Percentiles rank a stretch among this genome's conserved stretches.
phyloP scores from a whole-genome alignment of 1,139 yeast genomes.

The Geotrichum klebahnii region DNA sequence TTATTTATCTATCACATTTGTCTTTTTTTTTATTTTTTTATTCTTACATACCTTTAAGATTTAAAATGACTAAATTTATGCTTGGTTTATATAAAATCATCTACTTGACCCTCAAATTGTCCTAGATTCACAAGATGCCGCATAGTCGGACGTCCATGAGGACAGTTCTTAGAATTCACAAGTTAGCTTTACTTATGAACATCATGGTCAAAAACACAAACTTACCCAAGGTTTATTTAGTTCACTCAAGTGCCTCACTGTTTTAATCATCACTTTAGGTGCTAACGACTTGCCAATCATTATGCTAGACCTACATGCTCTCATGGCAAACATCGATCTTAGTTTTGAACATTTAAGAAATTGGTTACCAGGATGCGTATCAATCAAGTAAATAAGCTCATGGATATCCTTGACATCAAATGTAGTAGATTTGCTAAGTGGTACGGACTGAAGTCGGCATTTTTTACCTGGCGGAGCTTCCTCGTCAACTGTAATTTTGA shows the following conservation, averaged over 20 bases:
- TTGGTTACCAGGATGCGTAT: constrained; percentile 39
- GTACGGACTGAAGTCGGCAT: constrained; percentile 58
- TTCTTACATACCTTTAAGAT: no score
- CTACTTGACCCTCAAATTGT: constrained; percentile 17
- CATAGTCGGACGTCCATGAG: constrained; percentile 97
- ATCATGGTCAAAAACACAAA: not conserved
- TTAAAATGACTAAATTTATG: no score
- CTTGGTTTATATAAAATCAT: no score
- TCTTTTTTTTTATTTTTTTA: no score
- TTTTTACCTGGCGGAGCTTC: constrained; percentile 54
- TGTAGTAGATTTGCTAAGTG: constrained; percentile 63
- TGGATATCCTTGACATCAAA: constrained; percentile 65
- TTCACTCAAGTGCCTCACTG: constrained; percentile 62
- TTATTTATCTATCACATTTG: no score
- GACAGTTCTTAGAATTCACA: constrained; percentile 60
- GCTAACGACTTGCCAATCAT: constrained; percentile 83
- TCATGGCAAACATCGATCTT: constrained; percentile 80
- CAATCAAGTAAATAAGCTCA: constrained; percentile 65
- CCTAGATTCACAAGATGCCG: constrained; percentile 66
- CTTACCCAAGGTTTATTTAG: constrained; percentile 81
- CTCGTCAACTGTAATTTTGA: constrained; percentile 51
- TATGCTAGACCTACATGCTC: constrained; percentile 89
- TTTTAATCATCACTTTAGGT: constrained; percentile 54
- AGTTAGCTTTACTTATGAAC: not conserved
- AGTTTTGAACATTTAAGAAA: constrained; percentile 68